Percentiles rank a stretch among this genome's conserved stretches.
Conservation (phyloP, 2,329 filamentous ascomycete genomes). For the Neonectria punicea region DNA sequence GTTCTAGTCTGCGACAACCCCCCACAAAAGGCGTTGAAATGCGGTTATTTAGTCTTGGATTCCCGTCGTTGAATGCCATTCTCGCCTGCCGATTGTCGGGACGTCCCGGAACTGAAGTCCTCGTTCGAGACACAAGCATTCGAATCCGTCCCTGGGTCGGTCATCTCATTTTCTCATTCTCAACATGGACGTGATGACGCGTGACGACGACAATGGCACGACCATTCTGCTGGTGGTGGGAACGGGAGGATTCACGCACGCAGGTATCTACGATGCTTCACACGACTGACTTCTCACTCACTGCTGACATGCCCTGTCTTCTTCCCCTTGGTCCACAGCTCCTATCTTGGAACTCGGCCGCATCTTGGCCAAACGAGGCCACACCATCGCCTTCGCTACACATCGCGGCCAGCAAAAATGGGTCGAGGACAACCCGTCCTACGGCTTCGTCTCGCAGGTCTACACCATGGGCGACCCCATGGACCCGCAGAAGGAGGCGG, state of each 20-base stretch:
- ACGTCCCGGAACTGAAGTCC: neutral
- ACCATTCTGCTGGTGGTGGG: neutral
- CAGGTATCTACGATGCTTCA: neutral
- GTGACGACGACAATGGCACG: neutral
- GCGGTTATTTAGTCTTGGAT: neutral
- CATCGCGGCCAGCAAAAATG: neutral
- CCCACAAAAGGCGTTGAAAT: neutral
- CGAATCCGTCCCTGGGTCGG: neutral
- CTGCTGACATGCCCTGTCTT: too few relatives aligned
- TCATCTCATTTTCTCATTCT: conserved; percentile 1
- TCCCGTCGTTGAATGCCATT: neutral
- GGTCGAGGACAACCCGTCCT: neutral
- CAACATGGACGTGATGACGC: neutral
- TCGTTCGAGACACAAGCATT: neutral
- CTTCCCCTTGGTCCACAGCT: too few relatives aligned
- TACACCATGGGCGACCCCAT: neutral
- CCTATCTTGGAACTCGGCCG: too few relatives aligned
- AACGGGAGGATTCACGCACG: conserved; percentile 3
- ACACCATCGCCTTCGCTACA: too few relatives aligned
- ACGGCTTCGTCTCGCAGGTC: neutral
- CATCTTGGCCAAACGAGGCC: too few relatives aligned
- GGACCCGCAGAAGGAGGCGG: neutral
- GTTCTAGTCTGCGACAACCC: neutral
- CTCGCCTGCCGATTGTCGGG: neutral
- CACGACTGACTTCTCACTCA: neutral